These are phyloP conservation scores for Ascochyta lentis DNA, from an alignment of 2,329 filamentous ascomycete genomes.

Conservation along the genomic window DNA sequence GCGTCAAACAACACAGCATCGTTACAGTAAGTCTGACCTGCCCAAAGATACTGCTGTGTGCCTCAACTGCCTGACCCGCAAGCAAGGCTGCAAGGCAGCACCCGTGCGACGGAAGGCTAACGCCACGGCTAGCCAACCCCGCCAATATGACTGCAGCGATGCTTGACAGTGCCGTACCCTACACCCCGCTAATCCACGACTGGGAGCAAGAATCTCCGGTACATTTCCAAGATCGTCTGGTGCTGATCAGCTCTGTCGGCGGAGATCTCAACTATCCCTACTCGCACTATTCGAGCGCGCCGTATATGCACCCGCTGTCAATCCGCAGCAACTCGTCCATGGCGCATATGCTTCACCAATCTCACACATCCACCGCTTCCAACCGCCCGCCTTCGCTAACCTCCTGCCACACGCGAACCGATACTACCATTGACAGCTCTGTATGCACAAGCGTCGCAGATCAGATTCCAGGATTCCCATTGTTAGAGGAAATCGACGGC, in stretches of 20 bases:
- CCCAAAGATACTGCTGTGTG: background rate
- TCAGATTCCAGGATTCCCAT: constrained; percentile 26
- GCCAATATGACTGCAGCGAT: background rate
- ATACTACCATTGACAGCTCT: constrained; percentile 36
- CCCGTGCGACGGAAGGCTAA: constrained; percentile 10
- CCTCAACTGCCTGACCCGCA: background rate
- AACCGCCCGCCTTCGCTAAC: constrained; percentile 32
- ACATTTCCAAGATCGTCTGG: background rate
- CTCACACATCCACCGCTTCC: constrained; percentile 22
- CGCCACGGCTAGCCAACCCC: constrained; percentile 8
- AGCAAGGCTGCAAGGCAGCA: constrained; percentile 5
- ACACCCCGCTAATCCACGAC: background rate
- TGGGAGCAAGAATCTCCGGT: background rate
- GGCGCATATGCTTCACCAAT: constrained; percentile 24
- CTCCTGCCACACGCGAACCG: constrained; percentile 29
- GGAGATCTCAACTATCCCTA: background rate
- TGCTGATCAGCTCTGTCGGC: background rate
- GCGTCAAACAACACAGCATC: background rate
- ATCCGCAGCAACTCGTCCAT: background rate
- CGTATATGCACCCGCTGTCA: background rate
- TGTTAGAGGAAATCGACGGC: constrained; percentile 40
- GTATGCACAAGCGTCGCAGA: constrained; percentile 36
- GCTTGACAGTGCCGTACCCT: background rate
- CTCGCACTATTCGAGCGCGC: background rate
- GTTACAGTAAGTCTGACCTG: constrained; percentile 1